phyloP scores from a whole-genome alignment of 192 early-diverging fungal genomes.

The Chytriomyces sp. region DNA sequence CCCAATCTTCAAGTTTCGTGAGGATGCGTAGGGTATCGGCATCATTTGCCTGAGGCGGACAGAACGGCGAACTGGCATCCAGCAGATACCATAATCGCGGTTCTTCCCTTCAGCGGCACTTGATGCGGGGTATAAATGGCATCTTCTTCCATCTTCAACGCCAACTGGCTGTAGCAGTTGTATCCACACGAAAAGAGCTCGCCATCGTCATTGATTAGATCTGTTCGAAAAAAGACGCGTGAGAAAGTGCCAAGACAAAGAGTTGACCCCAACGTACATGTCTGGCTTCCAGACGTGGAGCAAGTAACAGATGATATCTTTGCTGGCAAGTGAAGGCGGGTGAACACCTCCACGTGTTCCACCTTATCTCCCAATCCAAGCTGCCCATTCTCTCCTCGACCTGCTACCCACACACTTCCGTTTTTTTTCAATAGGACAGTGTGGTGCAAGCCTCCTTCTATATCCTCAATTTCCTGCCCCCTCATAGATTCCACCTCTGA shows the following conservation, averaged over 20 bases:
- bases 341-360: conserved; percentile 8
- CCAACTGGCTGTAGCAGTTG: conserved; percentile 38
- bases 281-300: conserved; percentile 27
- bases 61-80: conserved; percentile 28
- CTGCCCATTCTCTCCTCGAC: conserved; percentile 31
- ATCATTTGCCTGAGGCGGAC: background rate
- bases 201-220: conserved; percentile 13
- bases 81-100: conserved; percentile 10
- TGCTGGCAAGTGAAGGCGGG: background rate
- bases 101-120: conserved; percentile 22
- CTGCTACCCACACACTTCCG: conserved; percentile 34
- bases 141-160: conserved; percentile 21
- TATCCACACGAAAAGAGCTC: conserved; percentile 24
- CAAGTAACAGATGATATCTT: background rate
- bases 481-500: background rate
- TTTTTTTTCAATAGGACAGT: conserved; percentile 11
- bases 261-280: background rate
- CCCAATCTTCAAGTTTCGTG: too few species aligned
- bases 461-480: conserved; percentile 1
- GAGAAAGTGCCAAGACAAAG: background rate
- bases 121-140: background rate
- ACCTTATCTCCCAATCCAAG: conserved; percentile 15
- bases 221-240: background rate
- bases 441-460: conserved; percentile 38
- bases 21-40: background rate